Evolutionary conservation across 73 alveolate species (phyloP), one percentile per base, ranked within the genome.

Genomic region (Durusdinium trenchii): DNA sequence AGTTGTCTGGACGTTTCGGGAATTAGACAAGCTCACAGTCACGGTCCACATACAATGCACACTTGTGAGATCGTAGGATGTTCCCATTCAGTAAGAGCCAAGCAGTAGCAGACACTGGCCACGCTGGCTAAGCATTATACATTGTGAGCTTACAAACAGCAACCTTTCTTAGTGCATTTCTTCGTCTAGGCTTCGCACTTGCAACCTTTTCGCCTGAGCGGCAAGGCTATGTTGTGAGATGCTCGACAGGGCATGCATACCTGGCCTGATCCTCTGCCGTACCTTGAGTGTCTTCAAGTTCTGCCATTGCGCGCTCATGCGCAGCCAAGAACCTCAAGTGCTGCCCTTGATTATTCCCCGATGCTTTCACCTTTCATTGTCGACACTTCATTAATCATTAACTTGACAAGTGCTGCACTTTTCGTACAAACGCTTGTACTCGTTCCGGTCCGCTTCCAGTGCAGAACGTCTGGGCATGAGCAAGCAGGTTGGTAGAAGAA

Each of bases 231-330:
- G 79, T 38, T 38, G 79, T 12, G 45, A 32, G 43, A 40, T 6
- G 28, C 40, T 36, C 16, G 86, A 28, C 86, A 75, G 35, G 69
- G 23, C 32, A 57, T 57, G 23, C 12, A n/a, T n/a, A 20, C 26
- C 30, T 23, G 48, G 73, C 96, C 98, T 91, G 98, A 40, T 91
- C 98, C 60, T 91, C 98, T 2, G 98, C 98, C 35, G 98, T 91
- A 54, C 98, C 98, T 76, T 91, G 98, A 43, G 98, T 28, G 52
- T 91, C 98, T 76, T 91, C 98, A 51, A 91, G 98, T 38, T 91
- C 98, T 30, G 98, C 98, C 98, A 91, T 91, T 45, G 98, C 98
- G 6, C 98, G 98, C 89, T 91, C 98, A 61, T 91, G 98, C 32
- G 98, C 98, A 7, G 98, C 98, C 54, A 91, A 51, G 98, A 91